Conservation (phyloP, 1,284 basidiomycete genomes). For the Malassezia brasiliensis region DNA sequence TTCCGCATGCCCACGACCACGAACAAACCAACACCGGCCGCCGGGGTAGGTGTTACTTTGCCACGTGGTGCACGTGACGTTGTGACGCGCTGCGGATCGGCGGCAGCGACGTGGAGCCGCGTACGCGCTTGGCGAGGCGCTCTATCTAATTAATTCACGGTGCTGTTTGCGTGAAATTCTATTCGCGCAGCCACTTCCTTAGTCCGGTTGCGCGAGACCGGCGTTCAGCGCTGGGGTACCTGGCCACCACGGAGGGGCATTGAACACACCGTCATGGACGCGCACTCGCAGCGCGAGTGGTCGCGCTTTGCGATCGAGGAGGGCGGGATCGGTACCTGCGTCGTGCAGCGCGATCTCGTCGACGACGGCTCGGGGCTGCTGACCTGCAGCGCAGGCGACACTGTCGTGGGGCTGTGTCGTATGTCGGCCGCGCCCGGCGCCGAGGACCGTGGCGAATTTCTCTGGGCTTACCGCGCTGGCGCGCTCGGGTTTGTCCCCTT, state of each 20-base stretch:
- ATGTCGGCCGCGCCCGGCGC: background rate
- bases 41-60: slow-evolving; percentile 18
- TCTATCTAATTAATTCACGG: no score
- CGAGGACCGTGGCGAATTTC: background rate
- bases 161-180: no score
- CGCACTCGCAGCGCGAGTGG: slow-evolving; percentile 44
- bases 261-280: slow-evolving; percentile 29
- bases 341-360: slow-evolving; percentile 1
- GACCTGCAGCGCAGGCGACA: slow-evolving; percentile 25
- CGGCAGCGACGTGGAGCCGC: no score
- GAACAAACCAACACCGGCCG: slow-evolving; percentile 6
- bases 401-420: slow-evolving; percentile 35
- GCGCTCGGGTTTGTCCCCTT: background rate
- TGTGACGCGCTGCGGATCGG: background rate
- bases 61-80: slow-evolving; percentile 13
- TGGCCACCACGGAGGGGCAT: no score
- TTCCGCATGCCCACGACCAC: background rate
- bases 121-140: no score
- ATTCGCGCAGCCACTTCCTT: no score
- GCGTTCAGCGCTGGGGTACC: no score
- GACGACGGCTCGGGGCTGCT: background rate
- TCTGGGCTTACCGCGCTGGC: background rate
- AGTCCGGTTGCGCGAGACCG: no score
- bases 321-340: slow-evolving; percentile 43
- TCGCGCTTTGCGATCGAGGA: slow-evolving; percentile 45